Evolutionary conservation across 345 rosid genomes (phyloP).

Genomic region (Rhizophora apiculata): DNA sequence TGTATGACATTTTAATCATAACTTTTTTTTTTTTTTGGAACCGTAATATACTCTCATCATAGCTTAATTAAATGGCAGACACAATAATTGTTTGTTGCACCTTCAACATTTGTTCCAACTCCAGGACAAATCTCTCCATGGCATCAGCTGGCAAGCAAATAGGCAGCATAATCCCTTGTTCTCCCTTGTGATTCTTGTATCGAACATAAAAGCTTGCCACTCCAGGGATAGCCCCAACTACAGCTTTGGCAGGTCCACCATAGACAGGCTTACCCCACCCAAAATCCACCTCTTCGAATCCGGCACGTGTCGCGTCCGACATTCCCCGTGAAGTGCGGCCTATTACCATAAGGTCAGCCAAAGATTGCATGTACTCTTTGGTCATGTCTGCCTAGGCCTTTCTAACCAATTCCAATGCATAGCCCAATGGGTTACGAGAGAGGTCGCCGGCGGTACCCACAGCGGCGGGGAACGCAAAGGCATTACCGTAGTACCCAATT

Average conservation of each 20-base stretch:
- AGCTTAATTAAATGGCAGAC: neutral
- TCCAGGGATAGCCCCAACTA: neutral
- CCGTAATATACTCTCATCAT: no score
- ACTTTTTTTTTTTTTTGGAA: no score
- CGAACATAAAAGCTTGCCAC: conserved; percentile 4
- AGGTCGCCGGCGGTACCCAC: conserved; percentile 13
- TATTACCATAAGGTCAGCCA: conserved; percentile 19
- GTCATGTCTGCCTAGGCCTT: conserved; percentile 19
- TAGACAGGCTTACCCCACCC: conserved; percentile 24
- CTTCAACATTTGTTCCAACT: conserved; percentile 5
- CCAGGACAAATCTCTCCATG: conserved; percentile 3
- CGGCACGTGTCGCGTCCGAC: conserved; percentile 2
- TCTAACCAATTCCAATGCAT: conserved; percentile 20
- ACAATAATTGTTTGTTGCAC: neutral
- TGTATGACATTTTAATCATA: no score
- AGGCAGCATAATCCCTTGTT: conserved; percentile 14
- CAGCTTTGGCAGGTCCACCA: conserved; percentile 12
- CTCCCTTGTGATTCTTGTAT: conserved; percentile 14
- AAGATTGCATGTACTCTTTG: conserved; percentile 24
- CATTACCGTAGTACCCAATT: conserved; percentile 15
- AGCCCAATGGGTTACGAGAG: conserved; percentile 6
- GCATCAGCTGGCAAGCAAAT: conserved; percentile 19
- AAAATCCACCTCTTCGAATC: conserved; percentile 16
- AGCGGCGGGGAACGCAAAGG: conserved; percentile 14
- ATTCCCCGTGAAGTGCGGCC: conserved; percentile 19